These are phyloP conservation scores for Ustilago vetiveriae DNA, from an alignment of 1,284 basidiomycete genomes.

Conservation along the genomic window DNA sequence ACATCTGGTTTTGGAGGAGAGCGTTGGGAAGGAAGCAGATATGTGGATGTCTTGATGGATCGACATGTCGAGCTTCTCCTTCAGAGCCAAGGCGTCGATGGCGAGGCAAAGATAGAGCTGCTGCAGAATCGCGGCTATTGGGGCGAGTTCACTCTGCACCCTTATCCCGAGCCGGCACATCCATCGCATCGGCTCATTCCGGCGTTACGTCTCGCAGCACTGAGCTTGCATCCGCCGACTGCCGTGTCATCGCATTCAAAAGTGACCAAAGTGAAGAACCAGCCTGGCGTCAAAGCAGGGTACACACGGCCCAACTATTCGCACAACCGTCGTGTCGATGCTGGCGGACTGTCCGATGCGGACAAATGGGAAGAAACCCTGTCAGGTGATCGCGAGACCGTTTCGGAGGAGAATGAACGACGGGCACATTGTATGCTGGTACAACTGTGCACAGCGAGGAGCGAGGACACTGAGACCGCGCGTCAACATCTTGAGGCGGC, in stretches of 20 bases:
- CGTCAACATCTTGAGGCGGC: slow-evolving; percentile 3
- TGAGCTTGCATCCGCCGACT: slow-evolving; percentile 14
- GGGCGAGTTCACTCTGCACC: slow-evolving; percentile 59
- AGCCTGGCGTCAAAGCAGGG: slow-evolving; percentile 17
- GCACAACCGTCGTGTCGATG: not conserved
- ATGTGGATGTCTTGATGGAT: slow-evolving; percentile 52
- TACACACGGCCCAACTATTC: slow-evolving; percentile 5
- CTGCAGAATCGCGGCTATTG: slow-evolving; percentile 59
- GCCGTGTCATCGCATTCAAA: slow-evolving; percentile 4
- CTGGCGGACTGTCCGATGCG: not conserved
- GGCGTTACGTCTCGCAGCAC: slow-evolving; percentile 50
- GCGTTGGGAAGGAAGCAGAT: slow-evolving; percentile 50
- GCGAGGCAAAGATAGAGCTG: slow-evolving; percentile 49
- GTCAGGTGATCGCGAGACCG: slow-evolving; percentile 30
- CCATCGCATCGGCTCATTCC: slow-evolving; percentile 58
- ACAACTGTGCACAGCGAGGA: slow-evolving; percentile 5
- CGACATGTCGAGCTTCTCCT: slow-evolving; percentile 29
- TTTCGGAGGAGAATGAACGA: slow-evolving; percentile 42
- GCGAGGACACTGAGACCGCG: slow-evolving; percentile 1
- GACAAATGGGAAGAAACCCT: slow-evolving; percentile 51
- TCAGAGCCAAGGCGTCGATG: slow-evolving; percentile 17
- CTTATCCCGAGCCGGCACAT: slow-evolving; percentile 55
- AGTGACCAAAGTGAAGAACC: slow-evolving; percentile 20
- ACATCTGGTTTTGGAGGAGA: not conserved
- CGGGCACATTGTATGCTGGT: slow-evolving; percentile 17